These are phyloP conservation scores for Pseudonitzschia pungens DNA, from an alignment of 108 stramenopile genomes.

Conservation along the genomic window DNA sequence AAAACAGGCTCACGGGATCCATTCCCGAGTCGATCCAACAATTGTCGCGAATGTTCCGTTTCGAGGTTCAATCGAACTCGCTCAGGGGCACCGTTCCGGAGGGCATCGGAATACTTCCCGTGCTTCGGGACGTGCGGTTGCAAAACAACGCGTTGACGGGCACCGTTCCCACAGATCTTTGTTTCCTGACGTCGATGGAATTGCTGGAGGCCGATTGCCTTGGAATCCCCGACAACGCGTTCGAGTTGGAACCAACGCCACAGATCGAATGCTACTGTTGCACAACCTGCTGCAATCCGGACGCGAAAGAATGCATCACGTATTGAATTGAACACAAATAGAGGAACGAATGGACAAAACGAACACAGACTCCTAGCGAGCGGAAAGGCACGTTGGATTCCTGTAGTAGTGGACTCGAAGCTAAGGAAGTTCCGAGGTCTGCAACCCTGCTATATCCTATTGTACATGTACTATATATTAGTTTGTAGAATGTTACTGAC, in stretches of 20 bases:
- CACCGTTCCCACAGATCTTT: constrained; percentile 13
- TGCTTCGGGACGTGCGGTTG: constrained; percentile 15
- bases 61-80: constrained; percentile 27
- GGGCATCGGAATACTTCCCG: constrained; percentile 6
- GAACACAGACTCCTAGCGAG: no score
- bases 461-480: no score
- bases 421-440: no score
- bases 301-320: neutral
- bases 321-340: neutral
- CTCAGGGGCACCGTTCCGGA: constrained; percentile 26
- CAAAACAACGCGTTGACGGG: constrained; percentile 30
- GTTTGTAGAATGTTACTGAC: no score
- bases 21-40: constrained; percentile 21
- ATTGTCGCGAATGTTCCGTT: constrained; percentile 18
- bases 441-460: no score
- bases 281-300: constrained; percentile 28
- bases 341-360: no score
- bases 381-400: no score
- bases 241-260: neutral
- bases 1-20: constrained; percentile 14
- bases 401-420: no score
- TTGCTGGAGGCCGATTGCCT: constrained; percentile 28
- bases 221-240: neutral
- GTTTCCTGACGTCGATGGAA: constrained; percentile 27
- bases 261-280: constrained; percentile 28